These are phyloP conservation scores for Tephrocybe sp. DNA, from an alignment of 768 basidiomycete genomes.

Conservation along the genomic window DNA sequence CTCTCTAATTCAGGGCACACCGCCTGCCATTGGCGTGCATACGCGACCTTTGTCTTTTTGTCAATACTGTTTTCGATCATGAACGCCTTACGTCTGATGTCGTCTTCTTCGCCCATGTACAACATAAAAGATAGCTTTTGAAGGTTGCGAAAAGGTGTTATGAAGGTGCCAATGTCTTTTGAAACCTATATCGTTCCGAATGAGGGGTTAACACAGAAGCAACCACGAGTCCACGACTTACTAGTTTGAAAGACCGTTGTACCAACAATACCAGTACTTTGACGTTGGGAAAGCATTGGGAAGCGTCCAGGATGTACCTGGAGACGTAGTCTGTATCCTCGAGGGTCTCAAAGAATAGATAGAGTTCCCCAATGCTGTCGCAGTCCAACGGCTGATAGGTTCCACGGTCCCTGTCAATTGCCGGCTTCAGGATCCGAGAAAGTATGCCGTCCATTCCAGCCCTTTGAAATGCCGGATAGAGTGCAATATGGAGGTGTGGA, in stretches of 20 bases:
- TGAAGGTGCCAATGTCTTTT: background rate
- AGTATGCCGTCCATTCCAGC: background rate
- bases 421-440: background rate
- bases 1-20: background rate
- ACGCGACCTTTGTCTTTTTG: background rate
- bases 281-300: conserved; percentile 2
- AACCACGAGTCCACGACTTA: background rate
- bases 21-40: background rate
- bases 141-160: background rate
- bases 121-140: background rate
- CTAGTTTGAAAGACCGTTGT: background rate
- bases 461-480: background rate
- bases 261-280: background rate
- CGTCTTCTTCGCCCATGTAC: background rate
- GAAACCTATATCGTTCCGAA: background rate
- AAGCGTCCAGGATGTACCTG: background rate
- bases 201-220: background rate
- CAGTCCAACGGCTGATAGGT: background rate
- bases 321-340: conserved; percentile 1
- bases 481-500: background rate
- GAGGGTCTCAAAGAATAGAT: background rate
- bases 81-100: background rate
- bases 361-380: background rate
- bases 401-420: background rate
- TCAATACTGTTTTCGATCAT: background rate